Conservation (phyloP, 2,329 filamentous ascomycete genomes). For the Pseudocercospora crystallina region DNA sequence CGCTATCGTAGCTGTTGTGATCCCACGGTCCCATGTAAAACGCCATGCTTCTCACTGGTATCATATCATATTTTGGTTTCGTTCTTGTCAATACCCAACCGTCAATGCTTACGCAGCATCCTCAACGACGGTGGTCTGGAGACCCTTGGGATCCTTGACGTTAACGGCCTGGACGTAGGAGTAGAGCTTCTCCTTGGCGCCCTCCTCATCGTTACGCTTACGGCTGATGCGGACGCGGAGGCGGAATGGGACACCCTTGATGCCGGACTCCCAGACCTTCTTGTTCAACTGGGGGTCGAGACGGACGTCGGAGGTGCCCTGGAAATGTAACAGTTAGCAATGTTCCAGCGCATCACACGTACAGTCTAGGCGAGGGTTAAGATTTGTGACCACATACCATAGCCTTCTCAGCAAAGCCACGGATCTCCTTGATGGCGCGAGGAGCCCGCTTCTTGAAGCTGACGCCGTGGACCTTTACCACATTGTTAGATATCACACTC, state of each 20-base stretch:
- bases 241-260: constrained; percentile 98
- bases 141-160: constrained; percentile 98
- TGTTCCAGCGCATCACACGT: not conserved
- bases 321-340: constrained; percentile 10
- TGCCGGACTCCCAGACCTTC: constrained; percentile 99
- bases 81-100: not conserved
- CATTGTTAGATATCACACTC: constrained; percentile 38
- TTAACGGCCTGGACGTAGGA: constrained; percentile 99
- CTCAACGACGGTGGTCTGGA: constrained; percentile 85
- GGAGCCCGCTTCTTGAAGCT: constrained; percentile 99
- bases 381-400: constrained; percentile 70
- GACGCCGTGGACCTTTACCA: constrained; percentile 83
- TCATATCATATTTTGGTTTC: not conserved
- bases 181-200: constrained; percentile 99
- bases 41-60: not conserved
- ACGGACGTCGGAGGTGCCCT: constrained; percentile 97
- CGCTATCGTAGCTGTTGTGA: not conserved
- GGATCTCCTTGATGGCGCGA: constrained; percentile 99
- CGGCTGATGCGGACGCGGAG: constrained; percentile 97
- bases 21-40: not conserved
- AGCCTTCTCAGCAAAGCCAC: constrained; percentile 83
- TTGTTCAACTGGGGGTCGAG: constrained; percentile 99
- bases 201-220: constrained; percentile 99
- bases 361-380: not conserved
- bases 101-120: constrained; percentile 43